These are phyloP conservation scores for Fragaria iinumae DNA, from an alignment of 306 rosid genomes.

Conservation along the genomic window DNA sequence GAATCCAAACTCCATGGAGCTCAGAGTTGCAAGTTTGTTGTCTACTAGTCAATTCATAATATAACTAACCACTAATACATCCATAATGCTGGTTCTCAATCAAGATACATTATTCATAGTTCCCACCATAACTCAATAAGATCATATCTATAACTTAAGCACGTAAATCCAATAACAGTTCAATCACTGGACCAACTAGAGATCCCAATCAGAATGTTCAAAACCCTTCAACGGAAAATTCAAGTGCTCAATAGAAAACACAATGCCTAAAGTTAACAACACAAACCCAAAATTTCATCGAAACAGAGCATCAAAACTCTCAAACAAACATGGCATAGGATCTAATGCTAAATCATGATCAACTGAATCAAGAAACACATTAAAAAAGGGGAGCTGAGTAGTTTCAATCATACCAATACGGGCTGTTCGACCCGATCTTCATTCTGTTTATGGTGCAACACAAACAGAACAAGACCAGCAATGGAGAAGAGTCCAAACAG, in stretches of 20 bases:
- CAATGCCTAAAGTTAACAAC: background rate
- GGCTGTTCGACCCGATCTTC: slow-evolving; percentile 76
- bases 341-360: background rate
- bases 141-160: background rate
- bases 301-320: slow-evolving; percentile 6
- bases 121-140: background rate
- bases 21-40: background rate
- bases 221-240: background rate
- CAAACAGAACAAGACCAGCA: slow-evolving; percentile 63
- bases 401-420: slow-evolving; percentile 39
- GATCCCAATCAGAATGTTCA: background rate
- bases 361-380: slow-evolving; percentile 11
- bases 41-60: background rate
- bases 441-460: slow-evolving; percentile 72
- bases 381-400: background rate
- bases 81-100: background rate
- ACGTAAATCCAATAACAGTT: background rate
- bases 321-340: background rate
- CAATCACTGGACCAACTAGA: background rate
- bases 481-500: slow-evolving; percentile 64
- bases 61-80: background rate
- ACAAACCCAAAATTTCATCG: background rate
- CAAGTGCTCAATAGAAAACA: background rate
- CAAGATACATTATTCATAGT: background rate
- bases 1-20: background rate